Evolutionary conservation across 306 rosid species (phyloP).

Genomic region (Gastrolobium bilobum): DNA sequence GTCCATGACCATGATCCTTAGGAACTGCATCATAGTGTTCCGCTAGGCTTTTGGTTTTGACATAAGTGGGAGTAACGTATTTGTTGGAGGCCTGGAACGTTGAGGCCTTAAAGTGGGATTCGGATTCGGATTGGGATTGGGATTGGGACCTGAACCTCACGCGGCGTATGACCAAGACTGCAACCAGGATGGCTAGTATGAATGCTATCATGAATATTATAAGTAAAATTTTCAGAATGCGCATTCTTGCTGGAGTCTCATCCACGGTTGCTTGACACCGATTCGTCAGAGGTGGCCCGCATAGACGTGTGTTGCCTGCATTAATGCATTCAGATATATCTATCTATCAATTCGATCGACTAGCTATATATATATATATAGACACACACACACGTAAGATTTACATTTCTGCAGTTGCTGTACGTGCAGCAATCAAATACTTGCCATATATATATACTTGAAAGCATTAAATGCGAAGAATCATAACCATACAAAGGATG

Average conservation of each 20-base stretch:
- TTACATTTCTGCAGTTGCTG: too few relatives aligned
- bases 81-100: conserved; percentile 35
- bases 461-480: too few relatives aligned
- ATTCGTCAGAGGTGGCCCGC: conserved; percentile 71
- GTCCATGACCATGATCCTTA: not conserved
- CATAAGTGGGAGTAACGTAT: conserved; percentile 25
- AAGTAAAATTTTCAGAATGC: conserved; percentile 52
- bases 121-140: too few relatives aligned
- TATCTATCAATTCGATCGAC: not conserved
- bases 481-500: too few relatives aligned
- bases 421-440: too few relatives aligned
- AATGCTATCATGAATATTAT: conserved; percentile 44
- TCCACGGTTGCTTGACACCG: conserved; percentile 43
- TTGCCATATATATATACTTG: too few relatives aligned
- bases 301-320: conserved; percentile 68
- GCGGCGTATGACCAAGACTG: conserved; percentile 44
- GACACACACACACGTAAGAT: too few relatives aligned
- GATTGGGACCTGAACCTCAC: conserved; percentile 21
- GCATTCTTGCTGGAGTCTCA: not conserved
- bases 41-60: conserved; percentile 47
- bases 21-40: conserved; percentile 45
- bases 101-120: not conserved
- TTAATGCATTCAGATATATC: conserved; percentile 28
- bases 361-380: not conserved
- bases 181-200: conserved; percentile 52